These are phyloP conservation scores for Jamesozyma jinghongensis DNA, from an alignment of 805 yeast species.

Conservation along the genomic window DNA sequence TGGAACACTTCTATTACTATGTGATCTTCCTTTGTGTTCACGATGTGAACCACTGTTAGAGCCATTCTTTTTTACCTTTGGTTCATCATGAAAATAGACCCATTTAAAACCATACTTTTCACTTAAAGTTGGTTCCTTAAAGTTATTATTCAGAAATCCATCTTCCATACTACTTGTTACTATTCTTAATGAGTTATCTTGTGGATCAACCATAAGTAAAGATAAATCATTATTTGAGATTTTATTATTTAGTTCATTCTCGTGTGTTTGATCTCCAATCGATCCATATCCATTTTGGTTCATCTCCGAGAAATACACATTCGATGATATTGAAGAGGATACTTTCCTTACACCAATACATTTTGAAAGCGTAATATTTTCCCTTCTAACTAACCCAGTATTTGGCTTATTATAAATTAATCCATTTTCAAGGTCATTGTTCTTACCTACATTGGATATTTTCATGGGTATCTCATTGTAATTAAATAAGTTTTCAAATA, in stretches of 20 bases:
- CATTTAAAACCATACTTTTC: slow-evolving; percentile 8
- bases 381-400: slow-evolving; percentile 11
- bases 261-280: background rate
- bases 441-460: background rate
- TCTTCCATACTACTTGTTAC: slow-evolving; percentile 10
- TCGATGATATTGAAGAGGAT: slow-evolving; percentile 28
- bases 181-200: slow-evolving; percentile 17
- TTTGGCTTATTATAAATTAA: background rate
- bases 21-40: no score
- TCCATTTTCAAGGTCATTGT: no score
- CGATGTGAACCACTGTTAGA: no score
- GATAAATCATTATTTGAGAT: slow-evolving; percentile 5
- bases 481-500: slow-evolving; percentile 18
- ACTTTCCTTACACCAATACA: slow-evolving; percentile 31
- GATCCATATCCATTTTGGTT: background rate
- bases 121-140: slow-evolving; percentile 4
- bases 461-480: slow-evolving; percentile 19
- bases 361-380: slow-evolving; percentile 30
- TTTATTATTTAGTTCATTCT: background rate
- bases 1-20: background rate
- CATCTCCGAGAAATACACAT: slow-evolving; percentile 22
- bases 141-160: background rate
- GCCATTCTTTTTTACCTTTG: no score
- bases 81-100: slow-evolving; percentile 1
- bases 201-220: slow-evolving; percentile 14